Evolutionary conservation across 805 yeast species (phyloP).

Genomic region (Starmerella roubikii): DNA sequence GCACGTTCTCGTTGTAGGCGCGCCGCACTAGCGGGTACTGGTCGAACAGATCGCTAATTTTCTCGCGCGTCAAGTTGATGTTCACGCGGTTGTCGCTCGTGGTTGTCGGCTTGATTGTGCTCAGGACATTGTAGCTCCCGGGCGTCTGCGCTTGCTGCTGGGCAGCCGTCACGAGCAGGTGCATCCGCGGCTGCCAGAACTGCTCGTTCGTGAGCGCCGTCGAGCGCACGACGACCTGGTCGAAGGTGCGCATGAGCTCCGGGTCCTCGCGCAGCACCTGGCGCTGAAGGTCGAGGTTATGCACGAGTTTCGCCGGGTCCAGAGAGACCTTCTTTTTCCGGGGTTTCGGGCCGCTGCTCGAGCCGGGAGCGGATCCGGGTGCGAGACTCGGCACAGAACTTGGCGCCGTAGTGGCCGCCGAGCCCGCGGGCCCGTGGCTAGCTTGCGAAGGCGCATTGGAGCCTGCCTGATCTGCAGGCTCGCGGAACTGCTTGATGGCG

Average conservation of each 20-base stretch:
- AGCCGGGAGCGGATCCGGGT: neutral
- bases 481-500: constrained; percentile 28
- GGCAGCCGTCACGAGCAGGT: constrained; percentile 72
- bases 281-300: constrained; percentile 68
- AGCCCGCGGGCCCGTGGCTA: constrained; percentile 1
- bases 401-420: constrained; percentile 34
- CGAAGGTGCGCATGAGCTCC: constrained; percentile 56
- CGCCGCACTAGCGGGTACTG: constrained; percentile 84
- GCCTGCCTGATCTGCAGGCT: constrained; percentile 37
- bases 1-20: constrained; percentile 86
- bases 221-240: constrained; percentile 70
- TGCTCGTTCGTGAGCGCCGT: constrained; percentile 61
- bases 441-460: constrained; percentile 34
- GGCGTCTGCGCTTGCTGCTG: constrained; percentile 68
- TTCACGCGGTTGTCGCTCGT: constrained; percentile 86
- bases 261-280: constrained; percentile 57
- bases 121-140: constrained; percentile 87
- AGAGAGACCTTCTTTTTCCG: constrained; percentile 27
- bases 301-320: constrained; percentile 45
- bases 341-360: neutral
- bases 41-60: constrained; percentile 74
- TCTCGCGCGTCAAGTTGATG: constrained; percentile 82
- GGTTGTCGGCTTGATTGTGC: constrained; percentile 89
- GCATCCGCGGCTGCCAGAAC: constrained; percentile 76
- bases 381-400: neutral